Conservation (phyloP, 2,329 filamentous ascomycete species). For the Parastagonospora nodorum region DNA sequence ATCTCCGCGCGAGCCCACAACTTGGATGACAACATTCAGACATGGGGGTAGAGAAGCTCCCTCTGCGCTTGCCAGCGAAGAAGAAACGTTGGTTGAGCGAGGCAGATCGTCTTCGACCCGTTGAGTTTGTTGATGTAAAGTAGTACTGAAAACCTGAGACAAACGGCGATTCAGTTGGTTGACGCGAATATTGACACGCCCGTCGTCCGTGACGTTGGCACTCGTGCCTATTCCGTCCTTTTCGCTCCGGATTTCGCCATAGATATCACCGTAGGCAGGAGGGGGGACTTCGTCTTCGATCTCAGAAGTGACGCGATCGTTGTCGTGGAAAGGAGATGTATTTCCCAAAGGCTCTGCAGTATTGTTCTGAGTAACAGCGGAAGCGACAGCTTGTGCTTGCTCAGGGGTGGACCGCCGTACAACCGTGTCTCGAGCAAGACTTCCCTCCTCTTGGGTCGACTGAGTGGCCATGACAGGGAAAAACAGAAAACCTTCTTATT, state of each 20-base stretch:
- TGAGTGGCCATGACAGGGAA: neutral
- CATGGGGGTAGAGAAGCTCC: constrained; percentile 5
- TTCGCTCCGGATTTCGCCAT: constrained; percentile 39
- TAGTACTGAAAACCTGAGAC: constrained; percentile 27
- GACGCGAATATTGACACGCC: constrained; percentile 35
- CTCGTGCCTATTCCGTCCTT: constrained; percentile 43
- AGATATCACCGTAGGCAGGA: constrained; percentile 38
- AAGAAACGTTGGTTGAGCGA: constrained; percentile 9
- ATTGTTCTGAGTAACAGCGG: constrained; percentile 20
- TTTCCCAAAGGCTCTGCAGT: constrained; percentile 25
- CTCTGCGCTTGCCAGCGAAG: constrained; percentile 11
- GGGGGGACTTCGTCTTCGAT: constrained; percentile 30
- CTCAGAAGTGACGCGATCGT: constrained; percentile 23
- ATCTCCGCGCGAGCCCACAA: constrained; percentile 60
- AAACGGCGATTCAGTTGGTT: constrained; percentile 26
- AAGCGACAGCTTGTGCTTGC: constrained; percentile 36
- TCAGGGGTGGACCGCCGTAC: constrained; percentile 34
- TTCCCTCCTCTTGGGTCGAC: neutral
- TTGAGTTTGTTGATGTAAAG: constrained; percentile 13
- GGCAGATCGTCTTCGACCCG: constrained; percentile 15
- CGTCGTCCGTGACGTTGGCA: constrained; percentile 51
- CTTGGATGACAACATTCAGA: constrained; percentile 61
- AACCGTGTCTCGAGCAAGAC: constrained; percentile 8
- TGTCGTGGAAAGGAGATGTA: constrained; percentile 23
- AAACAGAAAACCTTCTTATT: too few relatives aligned